phyloP scores from a whole-genome alignment of 2,329 filamentous ascomycete species.

The Chaetomium sp. region DNA sequence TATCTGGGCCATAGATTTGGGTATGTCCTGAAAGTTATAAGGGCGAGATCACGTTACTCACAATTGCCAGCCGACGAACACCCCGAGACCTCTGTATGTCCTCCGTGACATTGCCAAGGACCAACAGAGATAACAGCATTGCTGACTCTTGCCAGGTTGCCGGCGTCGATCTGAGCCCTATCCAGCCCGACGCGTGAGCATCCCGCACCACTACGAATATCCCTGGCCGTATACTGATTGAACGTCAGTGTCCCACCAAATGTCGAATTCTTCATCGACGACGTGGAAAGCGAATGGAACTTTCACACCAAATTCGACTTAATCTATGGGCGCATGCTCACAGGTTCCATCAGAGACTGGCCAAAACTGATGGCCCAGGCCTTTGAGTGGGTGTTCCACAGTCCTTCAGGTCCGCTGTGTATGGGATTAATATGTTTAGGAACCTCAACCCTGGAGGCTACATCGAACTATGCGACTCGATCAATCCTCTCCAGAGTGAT shows the following conservation, averaged over 20 bases:
- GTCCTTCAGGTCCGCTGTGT: constrained; percentile 20
- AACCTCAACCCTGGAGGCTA: constrained; percentile 26
- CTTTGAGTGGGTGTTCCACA: constrained; percentile 21
- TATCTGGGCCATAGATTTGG: constrained; percentile 52
- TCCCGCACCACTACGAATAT: background rate
- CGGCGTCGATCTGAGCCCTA: constrained; percentile 42
- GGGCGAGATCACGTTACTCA: background rate
- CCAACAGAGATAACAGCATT: background rate
- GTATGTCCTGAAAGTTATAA: background rate
- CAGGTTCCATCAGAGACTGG: constrained; percentile 37
- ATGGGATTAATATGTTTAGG: constrained; percentile 43
- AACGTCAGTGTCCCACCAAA: constrained; percentile 34
- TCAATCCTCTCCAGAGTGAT: constrained; percentile 36
- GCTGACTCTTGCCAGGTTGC: constrained; percentile 30
- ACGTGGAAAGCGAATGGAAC: constrained; percentile 38
- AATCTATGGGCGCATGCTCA: constrained; percentile 36
- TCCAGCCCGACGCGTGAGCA: constrained; percentile 37
- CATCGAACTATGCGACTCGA: constrained; percentile 12
- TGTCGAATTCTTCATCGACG: constrained; percentile 35
- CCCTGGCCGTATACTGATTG: background rate
- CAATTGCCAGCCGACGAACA: background rate
- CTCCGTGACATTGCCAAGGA: background rate
- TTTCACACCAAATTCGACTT: constrained; percentile 37
- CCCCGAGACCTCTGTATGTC: background rate
- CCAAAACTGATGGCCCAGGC: constrained; percentile 30